Evolutionary conservation across 176 grass and related monocot species (phyloP).

Genomic region (Oryza meyeriana): DNA sequence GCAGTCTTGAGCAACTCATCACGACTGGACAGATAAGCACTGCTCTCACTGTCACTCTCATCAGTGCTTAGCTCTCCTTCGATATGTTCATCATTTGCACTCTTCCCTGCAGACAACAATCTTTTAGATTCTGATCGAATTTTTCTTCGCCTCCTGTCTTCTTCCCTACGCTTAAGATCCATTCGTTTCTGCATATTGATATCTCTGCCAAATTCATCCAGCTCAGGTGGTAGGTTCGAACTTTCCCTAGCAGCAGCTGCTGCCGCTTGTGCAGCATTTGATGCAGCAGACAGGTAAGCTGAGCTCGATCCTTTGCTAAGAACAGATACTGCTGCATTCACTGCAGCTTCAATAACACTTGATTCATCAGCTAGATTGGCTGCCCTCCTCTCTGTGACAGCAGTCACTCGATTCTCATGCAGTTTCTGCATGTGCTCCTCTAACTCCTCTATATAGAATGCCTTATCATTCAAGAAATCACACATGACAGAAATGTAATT

Average conservation of each 20-base stretch:
- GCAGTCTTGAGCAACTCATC: constrained; percentile 81
- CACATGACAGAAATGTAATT: constrained; percentile 88
- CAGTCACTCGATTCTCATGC: constrained; percentile 65
- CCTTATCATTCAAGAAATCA: constrained; percentile 94
- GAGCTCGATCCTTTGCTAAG: constrained; percentile 66
- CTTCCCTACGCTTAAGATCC: constrained; percentile 71
- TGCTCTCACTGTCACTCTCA: constrained; percentile 89
- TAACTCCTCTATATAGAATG: constrained; percentile 85
- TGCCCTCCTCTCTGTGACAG: constrained; percentile 65
- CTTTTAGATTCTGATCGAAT: constrained; percentile 58
- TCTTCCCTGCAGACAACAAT: constrained; percentile 47
- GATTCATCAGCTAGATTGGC: constrained; percentile 71
- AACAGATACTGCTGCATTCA: constrained; percentile 72
- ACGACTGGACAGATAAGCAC: constrained; percentile 73
- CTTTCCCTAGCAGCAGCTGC: constrained; percentile 59
- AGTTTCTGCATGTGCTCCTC: constrained; percentile 90
- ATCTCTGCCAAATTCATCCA: constrained; percentile 94
- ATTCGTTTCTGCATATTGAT: constrained; percentile 69
- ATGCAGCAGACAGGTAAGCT: constrained; percentile 61
- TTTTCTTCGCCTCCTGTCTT: constrained; percentile 65
- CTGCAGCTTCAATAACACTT: constrained; percentile 69
- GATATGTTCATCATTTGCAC: constrained; percentile 37
- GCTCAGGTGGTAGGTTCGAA: constrained; percentile 60
- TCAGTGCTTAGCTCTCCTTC: constrained; percentile 97
- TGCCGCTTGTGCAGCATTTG: constrained; percentile 71